Evolutionary conservation across 495 filamentous ascomycete genomes (phyloP).

Genomic region (Neurospora sp.): DNA sequence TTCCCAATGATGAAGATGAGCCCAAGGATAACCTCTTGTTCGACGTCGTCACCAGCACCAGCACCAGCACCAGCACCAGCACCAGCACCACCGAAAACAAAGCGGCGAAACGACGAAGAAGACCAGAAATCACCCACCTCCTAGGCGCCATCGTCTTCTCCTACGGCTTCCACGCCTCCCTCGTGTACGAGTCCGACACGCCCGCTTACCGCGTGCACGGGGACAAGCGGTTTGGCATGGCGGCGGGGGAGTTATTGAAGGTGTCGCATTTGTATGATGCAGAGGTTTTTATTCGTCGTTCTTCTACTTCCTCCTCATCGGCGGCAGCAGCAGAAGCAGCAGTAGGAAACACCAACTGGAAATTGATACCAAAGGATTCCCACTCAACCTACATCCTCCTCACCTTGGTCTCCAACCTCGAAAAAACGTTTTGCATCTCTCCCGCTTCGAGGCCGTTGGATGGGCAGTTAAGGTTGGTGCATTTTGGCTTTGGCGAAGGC

Average conservation of each 20-base stretch:
- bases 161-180: conserved; percentile 77
- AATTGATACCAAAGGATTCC: conserved; percentile 1
- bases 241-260: conserved; percentile 60
- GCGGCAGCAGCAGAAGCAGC: background rate
- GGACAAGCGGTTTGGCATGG: conserved; percentile 68
- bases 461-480: conserved; percentile 57
- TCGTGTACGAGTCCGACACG: conserved; percentile 85
- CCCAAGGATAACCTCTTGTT: background rate
- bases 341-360: too few species aligned
- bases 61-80: background rate
- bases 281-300: conserved; percentile 30
- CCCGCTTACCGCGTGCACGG: conserved; percentile 64
- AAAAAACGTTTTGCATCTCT: conserved; percentile 69
- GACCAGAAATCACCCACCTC: conserved; percentile 25
- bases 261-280: conserved; percentile 61
- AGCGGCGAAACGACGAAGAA: conserved; percentile 1
- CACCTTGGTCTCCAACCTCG: conserved; percentile 67
- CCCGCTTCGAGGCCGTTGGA: conserved; percentile 56
- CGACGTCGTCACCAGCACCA: conserved; percentile 1
- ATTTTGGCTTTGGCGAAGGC: conserved; percentile 42
- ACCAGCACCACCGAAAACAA: background rate
- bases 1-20: background rate
- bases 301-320: background rate
- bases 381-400: conserved; percentile 54
- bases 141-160: conserved; percentile 75